phyloP scores from a whole-genome alignment of 768 basidiomycete genomes.

The Tylopilus sp. region DNA sequence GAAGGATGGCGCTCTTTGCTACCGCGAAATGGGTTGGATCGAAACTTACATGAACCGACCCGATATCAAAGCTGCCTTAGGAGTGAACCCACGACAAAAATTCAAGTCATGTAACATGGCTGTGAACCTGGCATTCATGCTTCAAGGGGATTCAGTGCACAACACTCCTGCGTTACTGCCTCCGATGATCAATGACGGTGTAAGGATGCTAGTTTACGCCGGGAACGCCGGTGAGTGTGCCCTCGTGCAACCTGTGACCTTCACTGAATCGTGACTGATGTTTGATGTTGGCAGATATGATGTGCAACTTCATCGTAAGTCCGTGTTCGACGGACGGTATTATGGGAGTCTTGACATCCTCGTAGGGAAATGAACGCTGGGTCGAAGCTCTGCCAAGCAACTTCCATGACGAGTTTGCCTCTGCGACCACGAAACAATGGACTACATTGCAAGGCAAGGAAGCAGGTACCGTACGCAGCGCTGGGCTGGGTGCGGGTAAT shows the following conservation, averaged over 20 bases:
- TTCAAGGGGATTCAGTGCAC: conserved; percentile 85
- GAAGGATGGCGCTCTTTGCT: conserved; percentile 75
- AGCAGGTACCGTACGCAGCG: too few species aligned
- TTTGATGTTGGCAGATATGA: conserved; percentile 52
- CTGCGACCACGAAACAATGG: too few species aligned
- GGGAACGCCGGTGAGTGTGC: conserved; percentile 66
- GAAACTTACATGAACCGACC: conserved; percentile 85
- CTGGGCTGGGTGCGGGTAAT: too few species aligned
- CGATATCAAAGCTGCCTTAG: conserved; percentile 73
- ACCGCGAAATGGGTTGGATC: conserved; percentile 80
- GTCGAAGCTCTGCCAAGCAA: too few species aligned
- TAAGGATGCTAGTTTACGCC: conserved; percentile 86
- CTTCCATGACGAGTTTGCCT: too few species aligned
- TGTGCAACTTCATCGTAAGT: conserved; percentile 81
- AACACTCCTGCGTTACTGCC: conserved; percentile 78
- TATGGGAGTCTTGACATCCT: too few species aligned
- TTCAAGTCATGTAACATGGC: conserved; percentile 77
- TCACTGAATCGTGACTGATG: conserved; percentile 10
- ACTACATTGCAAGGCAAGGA: too few species aligned
- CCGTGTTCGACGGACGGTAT: neutral
- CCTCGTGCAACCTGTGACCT: neutral
- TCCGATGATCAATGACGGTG: conserved; percentile 75
- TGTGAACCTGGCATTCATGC: conserved; percentile 75
- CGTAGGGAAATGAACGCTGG: too few species aligned
- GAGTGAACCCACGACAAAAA: conserved; percentile 54